These are phyloP conservation scores for Aphanoascus verrucosus DNA, from an alignment of 2,329 filamentous ascomycete genomes.

Conservation along the genomic window DNA sequence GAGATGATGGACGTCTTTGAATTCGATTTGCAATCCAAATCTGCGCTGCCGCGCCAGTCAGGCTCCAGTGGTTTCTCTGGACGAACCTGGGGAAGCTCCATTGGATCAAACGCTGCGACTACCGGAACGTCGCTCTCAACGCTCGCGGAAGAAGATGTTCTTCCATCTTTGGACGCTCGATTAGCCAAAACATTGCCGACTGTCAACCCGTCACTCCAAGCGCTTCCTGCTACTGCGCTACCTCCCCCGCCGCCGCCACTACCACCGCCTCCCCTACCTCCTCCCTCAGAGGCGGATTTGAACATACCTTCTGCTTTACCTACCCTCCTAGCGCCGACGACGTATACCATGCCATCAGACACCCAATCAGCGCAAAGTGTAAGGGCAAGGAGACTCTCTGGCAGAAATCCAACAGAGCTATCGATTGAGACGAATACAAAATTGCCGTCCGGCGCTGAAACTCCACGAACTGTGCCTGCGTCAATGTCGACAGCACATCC, in stretches of 20 bases:
- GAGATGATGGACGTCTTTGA: conserved; percentile 85
- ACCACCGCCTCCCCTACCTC: conserved; percentile 21
- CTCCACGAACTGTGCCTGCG: conserved; percentile 23
- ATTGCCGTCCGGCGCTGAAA: conserved; percentile 17
- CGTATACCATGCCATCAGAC: conserved; percentile 21
- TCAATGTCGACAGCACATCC: conserved; percentile 19
- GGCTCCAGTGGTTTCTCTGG: conserved; percentile 70
- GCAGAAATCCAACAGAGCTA: conserved; percentile 66
- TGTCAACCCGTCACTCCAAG: conserved; percentile 20
- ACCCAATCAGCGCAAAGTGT: conserved; percentile 44
- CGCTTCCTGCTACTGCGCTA: conserved; percentile 5
- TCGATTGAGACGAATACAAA: conserved; percentile 67
- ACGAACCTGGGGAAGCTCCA: conserved; percentile 70
- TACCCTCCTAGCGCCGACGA: conserved; percentile 17
- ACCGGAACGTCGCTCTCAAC: conserved; percentile 59
- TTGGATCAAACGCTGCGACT: conserved; percentile 60
- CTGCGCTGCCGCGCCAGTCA: conserved; percentile 62
- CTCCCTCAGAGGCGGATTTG: conserved; percentile 15
- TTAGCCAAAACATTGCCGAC: conserved; percentile 26
- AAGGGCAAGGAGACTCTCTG: conserved; percentile 66
- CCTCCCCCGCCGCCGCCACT: conserved; percentile 42
- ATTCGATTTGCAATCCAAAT: conserved; percentile 58
- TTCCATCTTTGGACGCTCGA: conserved; percentile 29
- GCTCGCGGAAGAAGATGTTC: conserved; percentile 52
- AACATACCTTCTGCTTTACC: conserved; percentile 17